Percentiles rank a stretch among this genome's conserved stretches.
Evolutionary conservation across 768 basidiomycete species (phyloP).

Genomic region (Lepiota venenata): DNA sequence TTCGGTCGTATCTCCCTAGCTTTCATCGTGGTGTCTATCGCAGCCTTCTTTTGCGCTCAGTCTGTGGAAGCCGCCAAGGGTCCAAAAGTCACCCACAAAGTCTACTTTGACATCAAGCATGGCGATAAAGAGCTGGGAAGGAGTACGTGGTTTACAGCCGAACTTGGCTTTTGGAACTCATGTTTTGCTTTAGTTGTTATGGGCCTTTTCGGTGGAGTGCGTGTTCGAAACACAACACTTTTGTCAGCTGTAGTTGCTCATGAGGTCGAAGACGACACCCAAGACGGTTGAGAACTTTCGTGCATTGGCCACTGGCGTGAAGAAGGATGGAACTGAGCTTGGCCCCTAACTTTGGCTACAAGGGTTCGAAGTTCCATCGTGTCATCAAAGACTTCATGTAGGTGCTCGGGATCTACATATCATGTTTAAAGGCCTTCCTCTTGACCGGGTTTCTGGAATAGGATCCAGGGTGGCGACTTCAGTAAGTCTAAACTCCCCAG

Average conservation of each 20-base stretch:
- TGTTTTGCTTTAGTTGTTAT: slow-evolving; percentile 56
- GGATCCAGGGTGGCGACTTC: slow-evolving; percentile 99
- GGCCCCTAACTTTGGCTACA: slow-evolving; percentile 73
- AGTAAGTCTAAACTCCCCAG: slow-evolving; percentile 49
- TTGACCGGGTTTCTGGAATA: slow-evolving; percentile 22
- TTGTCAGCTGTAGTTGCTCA: background rate
- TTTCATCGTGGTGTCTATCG: slow-evolving; percentile 59
- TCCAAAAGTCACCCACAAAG: slow-evolving; percentile 88
- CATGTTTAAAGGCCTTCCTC: background rate
- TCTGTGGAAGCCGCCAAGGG: slow-evolving; percentile 80
- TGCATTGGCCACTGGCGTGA: slow-evolving; percentile 80
- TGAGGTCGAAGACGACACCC: slow-evolving; percentile 72
- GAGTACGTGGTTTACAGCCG: slow-evolving; percentile 38
- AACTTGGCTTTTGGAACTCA: slow-evolving; percentile 9
- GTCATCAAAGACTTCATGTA: slow-evolving; percentile 94
- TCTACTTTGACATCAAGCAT: slow-evolving; percentile 94
- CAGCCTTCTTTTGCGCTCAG: slow-evolving; percentile 68
- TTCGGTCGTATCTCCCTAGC: slow-evolving; percentile 61
- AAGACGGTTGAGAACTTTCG: slow-evolving; percentile 99
- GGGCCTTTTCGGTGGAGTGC: slow-evolving; percentile 87
- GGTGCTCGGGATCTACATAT: slow-evolving; percentile 16
- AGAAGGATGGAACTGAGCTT: slow-evolving; percentile 72
- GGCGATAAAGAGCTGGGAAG: slow-evolving; percentile 85
- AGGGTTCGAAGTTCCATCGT: slow-evolving; percentile 96
- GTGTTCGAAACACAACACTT: slow-evolving; percentile 17